A percentile compares a stretch with the other conserved stretches of the same genome.
Evolutionary conservation across 2,329 filamentous ascomycete species (phyloP).

Genomic region (Cercospora sp.): DNA sequence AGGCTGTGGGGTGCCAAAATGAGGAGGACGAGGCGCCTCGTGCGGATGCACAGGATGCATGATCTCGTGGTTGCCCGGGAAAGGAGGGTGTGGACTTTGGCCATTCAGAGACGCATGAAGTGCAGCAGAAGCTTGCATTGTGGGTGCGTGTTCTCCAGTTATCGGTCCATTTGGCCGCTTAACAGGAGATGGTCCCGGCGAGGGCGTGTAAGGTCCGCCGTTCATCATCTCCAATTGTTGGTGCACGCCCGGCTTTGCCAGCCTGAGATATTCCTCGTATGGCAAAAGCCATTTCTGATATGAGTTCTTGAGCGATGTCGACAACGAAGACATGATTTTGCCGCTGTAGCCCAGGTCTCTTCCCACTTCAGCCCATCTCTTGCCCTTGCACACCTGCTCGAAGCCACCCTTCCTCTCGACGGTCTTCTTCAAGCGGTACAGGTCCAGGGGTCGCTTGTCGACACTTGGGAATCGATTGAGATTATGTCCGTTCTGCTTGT

Average conservation of each 20-base stretch:
- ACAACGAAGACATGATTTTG: conserved; percentile 99
- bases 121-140: conserved; percentile 58
- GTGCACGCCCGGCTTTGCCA: conserved; percentile 94
- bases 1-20: conserved; percentile 48
- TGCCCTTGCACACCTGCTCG: conserved; percentile 92
- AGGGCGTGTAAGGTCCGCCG: conserved; percentile 82
- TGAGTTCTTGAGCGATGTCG: conserved; percentile 96
- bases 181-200: conserved; percentile 72
- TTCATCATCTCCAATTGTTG: conserved; percentile 92
- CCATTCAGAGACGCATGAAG: conserved; percentile 57
- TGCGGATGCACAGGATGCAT: conserved; percentile 32
- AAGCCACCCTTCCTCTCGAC: conserved; percentile 94
- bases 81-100: conserved; percentile 28
- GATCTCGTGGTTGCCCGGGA: conserved; percentile 18
- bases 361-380: conserved; percentile 99
- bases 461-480: conserved; percentile 93
- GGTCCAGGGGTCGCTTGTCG: conserved; percentile 92
- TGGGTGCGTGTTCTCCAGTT: conserved; percentile 64
- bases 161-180: conserved; percentile 56
- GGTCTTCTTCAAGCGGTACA: conserved; percentile 95
- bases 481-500: conserved; percentile 93
- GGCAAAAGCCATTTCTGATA: conserved; percentile 96
- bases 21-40: conserved; percentile 35
- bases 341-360: conserved; percentile 95
- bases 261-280: conserved; percentile 89